These are phyloP conservation scores for Peronospora farinosa DNA, from an alignment of 352 stramenopile species.

Conservation along the genomic window DNA sequence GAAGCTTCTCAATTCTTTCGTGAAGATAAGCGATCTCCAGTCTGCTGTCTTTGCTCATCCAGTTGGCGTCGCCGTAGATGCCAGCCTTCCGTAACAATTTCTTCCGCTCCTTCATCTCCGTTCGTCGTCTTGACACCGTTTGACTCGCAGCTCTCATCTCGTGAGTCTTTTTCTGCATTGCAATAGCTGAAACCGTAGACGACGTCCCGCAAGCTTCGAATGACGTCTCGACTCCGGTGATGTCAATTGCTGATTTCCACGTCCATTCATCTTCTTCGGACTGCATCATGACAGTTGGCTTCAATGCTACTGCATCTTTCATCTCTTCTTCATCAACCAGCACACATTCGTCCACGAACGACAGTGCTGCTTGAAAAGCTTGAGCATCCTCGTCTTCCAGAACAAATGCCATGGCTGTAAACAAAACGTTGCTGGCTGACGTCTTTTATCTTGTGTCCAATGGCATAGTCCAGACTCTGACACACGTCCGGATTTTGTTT, in stretches of 20 bases:
- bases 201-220: constrained; percentile 8
- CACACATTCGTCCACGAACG: constrained; percentile 25
- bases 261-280: constrained; percentile 13
- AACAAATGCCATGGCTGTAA: constrained; percentile 12
- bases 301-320: constrained; percentile 14
- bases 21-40: constrained; percentile 64
- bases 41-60: constrained; percentile 34
- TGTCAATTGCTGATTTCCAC: constrained; percentile 6
- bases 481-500: constrained; percentile 13
- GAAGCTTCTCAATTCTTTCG: constrained; percentile 54
- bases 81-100: constrained; percentile 33
- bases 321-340: constrained; percentile 22
- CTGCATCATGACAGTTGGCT: constrained; percentile 7
- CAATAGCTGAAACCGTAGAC: constrained; percentile 1
- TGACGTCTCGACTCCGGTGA: constrained; percentile 10
- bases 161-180: background rate
- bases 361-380: constrained; percentile 22
- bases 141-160: background rate
- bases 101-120: constrained; percentile 27
- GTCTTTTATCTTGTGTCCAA: background rate
- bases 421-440: background rate
- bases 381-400: constrained; percentile 18
- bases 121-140: constrained; percentile 16
- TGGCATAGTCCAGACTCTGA: constrained; percentile 7
- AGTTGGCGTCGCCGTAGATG: constrained; percentile 29